These are phyloP conservation scores for Tolypocladium sp. DNA, from an alignment of 2,329 filamentous ascomycete species.

Conservation along the genomic window DNA sequence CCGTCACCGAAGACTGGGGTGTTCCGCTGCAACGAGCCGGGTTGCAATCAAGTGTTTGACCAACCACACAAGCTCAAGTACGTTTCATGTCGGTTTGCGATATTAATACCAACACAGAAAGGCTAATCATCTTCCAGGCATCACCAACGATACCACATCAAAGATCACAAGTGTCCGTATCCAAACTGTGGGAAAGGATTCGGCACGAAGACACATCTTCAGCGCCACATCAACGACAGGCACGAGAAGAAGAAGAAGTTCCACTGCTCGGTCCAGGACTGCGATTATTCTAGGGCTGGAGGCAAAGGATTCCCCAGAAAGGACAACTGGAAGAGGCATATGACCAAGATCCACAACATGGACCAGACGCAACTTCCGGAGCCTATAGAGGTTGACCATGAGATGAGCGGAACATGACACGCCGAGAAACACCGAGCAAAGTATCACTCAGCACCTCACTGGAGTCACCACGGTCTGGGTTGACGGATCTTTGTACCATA, in stretches of 20 bases:
- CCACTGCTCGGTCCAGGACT: constrained; percentile 45
- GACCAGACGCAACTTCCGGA: constrained; percentile 29
- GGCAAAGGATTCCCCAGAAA: constrained; percentile 52
- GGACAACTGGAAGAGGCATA: constrained; percentile 55
- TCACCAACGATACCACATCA: constrained; percentile 51
- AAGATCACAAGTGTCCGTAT: constrained; percentile 48
- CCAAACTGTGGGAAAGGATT: constrained; percentile 45
- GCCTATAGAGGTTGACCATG: constrained; percentile 30
- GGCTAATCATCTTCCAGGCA: constrained; percentile 29
- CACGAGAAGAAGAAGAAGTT: constrained; percentile 52
- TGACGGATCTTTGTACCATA: not conserved
- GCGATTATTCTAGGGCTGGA: constrained; percentile 45
- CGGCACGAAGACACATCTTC: constrained; percentile 52
- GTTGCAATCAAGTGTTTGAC: constrained; percentile 37
- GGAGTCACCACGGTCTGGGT: not conserved
- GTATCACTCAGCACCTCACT: not conserved
- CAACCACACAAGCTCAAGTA: constrained; percentile 53
- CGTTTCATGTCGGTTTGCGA: not conserved
- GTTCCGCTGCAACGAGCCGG: constrained; percentile 25
- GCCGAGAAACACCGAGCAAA: not conserved
- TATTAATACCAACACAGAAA: not conserved
- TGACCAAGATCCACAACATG: constrained; percentile 48
- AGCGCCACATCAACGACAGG: constrained; percentile 53
- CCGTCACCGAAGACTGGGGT: constrained; percentile 18
- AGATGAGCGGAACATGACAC: constrained; percentile 15